Conservation (phyloP, 768 basidiomycete species). For the Boletus insuetus region DNA sequence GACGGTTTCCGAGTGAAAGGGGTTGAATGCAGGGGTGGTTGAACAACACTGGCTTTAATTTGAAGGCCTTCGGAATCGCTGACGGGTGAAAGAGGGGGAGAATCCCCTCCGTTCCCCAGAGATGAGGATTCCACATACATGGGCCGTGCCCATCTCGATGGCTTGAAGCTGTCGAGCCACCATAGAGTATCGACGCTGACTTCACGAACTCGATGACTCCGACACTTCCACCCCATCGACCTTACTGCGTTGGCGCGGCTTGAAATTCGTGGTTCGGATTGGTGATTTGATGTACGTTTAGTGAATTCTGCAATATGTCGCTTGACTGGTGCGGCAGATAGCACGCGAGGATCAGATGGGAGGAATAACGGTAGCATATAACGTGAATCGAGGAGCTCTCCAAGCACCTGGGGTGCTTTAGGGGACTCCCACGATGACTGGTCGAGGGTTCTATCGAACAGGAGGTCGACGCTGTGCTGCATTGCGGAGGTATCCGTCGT, state of each 20-base stretch:
- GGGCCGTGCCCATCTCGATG: slow-evolving; percentile 53
- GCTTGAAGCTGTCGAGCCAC: slow-evolving; percentile 67
- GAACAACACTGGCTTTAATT: slow-evolving; percentile 38
- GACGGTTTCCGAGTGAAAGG: slow-evolving; percentile 71
- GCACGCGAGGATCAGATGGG: slow-evolving; percentile 74
- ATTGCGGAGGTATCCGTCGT: slow-evolving; percentile 35
- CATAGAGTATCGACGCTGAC: slow-evolving; percentile 58
- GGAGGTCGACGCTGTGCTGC: slow-evolving; percentile 67
- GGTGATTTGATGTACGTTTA: slow-evolving; percentile 15
- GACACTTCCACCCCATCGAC: slow-evolving; percentile 57
- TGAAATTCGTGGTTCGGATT: slow-evolving; percentile 35
- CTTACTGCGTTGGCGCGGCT: slow-evolving; percentile 40
- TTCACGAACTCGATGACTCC: slow-evolving; percentile 58
- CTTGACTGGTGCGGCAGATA: slow-evolving; percentile 66
- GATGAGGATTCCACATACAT: slow-evolving; percentile 32
- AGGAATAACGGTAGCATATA: slow-evolving; percentile 89
- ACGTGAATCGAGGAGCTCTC: slow-evolving; percentile 89
- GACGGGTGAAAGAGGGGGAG: slow-evolving; percentile 26
- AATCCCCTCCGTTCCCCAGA: slow-evolving; percentile 30
- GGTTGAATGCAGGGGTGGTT: slow-evolving; percentile 31
- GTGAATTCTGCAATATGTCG: slow-evolving; percentile 18
- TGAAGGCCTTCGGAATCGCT: slow-evolving; percentile 35
- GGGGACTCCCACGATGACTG: slow-evolving; percentile 76
- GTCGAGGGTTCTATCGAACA: slow-evolving; percentile 70
- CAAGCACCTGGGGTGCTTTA: slow-evolving; percentile 75